Evolutionary conservation across 2,329 filamentous ascomycete species (phyloP), one percentile per base, ranked within the genome.

Genomic region (Botrytis porri): DNA sequence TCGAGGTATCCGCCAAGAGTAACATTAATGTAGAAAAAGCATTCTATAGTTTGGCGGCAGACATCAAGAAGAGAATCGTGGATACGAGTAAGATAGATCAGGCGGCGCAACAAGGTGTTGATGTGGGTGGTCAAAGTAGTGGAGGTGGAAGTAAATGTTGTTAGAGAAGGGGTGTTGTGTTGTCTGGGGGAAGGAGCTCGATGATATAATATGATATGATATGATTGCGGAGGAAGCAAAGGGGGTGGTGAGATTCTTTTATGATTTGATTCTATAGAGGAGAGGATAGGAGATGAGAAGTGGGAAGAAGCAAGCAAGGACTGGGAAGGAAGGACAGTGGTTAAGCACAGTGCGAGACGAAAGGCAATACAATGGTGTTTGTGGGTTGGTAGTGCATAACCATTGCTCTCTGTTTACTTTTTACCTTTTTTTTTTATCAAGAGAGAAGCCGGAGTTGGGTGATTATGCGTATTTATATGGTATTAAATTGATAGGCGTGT

Each of bases 21-120:
- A 98, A 98, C 86, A 98, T 97, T 89, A 99, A 99, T 85, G 97
- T 99, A 81, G 96, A 99, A 84, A 95, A 98, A 86, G 96, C 96
- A 29, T 99, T 99, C 83, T 98, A 97, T 86, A 95, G 88, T 82
- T 89, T 99, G 79, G 96, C 96, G 25, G 89, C 92, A 77, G 95
- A 98, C 82, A 98, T 99, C 87, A 99, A 99, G 90, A 97, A 97
- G 88, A 91, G 94, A 79, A 92, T 98, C 83, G 96, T 98, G 84
- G 95, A 98, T 83, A 97, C 91, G 76, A 89, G 91, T 77, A 94
- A 95, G 86, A 89, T 89, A 76, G 93, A 96, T 78, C 88, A 90
- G 79, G 83, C 86, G 51, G 81, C 85, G 57, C 79, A 83, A 51
- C 83, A 85, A 75, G 90, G 89, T 63, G 90, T 95, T 78, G 93